These are phyloP conservation scores for Calonectria pseudoturangicola DNA, from an alignment of 2,329 filamentous ascomycete species.

Conservation along the genomic window DNA sequence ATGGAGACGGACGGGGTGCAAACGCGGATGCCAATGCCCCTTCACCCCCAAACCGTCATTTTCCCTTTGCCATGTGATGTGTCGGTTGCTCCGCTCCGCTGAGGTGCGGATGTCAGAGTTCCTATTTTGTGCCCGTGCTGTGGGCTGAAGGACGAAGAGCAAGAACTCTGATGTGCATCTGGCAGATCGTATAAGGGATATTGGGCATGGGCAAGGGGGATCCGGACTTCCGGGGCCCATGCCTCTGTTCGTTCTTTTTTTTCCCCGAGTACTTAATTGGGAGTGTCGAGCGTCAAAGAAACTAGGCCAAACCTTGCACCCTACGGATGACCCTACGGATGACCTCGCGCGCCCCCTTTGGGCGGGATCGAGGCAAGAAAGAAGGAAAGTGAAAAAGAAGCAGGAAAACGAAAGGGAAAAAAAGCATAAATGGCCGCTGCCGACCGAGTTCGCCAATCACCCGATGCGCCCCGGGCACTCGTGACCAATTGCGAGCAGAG, in stretches of 20 bases:
- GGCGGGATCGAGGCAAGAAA: background rate
- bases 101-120: constrained; percentile 10
- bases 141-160: background rate
- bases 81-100: constrained; percentile 2
- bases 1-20: background rate
- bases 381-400: too few species aligned
- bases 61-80: constrained; percentile 21
- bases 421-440: constrained; percentile 19
- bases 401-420: background rate
- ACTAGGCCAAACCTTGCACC: constrained; percentile 25
- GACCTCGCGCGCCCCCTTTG: background rate
- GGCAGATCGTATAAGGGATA: constrained; percentile 26
- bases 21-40: background rate
- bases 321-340: background rate
- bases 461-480: background rate
- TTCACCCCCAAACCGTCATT: constrained; percentile 1
- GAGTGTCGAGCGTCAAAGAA: constrained; percentile 4
- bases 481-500: constrained; percentile 26
- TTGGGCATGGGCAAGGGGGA: constrained; percentile 22
- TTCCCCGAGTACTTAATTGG: constrained; percentile 17
- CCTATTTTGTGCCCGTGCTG: background rate
- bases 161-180: constrained; percentile 22
- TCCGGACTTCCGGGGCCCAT: constrained; percentile 16
- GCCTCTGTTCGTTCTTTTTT: background rate
- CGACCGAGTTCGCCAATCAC: constrained; percentile 11